These are phyloP conservation scores for Sugiyamaella xylanicola DNA, from an alignment of 1,139 yeast genomes.

Conservation along the genomic window DNA sequence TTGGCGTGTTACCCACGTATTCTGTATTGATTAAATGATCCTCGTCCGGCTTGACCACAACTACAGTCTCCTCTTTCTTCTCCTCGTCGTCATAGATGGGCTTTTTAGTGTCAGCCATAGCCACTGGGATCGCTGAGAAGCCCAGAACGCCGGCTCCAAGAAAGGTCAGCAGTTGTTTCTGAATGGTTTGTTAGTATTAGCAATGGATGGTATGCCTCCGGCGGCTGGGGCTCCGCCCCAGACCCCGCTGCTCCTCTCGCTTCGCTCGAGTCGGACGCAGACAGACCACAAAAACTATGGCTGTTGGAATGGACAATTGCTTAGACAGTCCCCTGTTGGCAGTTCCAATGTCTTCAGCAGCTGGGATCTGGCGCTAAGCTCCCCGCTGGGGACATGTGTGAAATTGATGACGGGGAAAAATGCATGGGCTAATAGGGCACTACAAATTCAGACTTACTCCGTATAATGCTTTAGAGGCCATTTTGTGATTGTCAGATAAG, in stretches of 20 bases:
- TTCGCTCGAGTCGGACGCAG: too few species aligned
- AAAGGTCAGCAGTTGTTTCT: conserved; percentile 11
- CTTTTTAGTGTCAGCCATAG: conserved; percentile 29
- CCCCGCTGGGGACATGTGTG: too few species aligned
- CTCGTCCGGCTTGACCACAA: conserved; percentile 32
- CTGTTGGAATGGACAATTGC: too few species aligned
- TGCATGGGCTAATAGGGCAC: too few species aligned
- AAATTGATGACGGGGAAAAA: too few species aligned
- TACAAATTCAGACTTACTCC: neutral
- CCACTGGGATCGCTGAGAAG: conserved; percentile 31
- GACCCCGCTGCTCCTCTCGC: too few species aligned
- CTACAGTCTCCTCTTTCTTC: conserved; percentile 2
- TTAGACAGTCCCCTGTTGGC: too few species aligned
- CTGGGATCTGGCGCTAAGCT: too few species aligned
- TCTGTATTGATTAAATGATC: conserved; percentile 39
- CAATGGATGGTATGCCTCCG: too few species aligned
- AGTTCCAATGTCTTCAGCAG: too few species aligned
- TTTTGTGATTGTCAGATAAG: neutral
- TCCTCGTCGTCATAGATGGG: conserved; percentile 49
- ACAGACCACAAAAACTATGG: too few species aligned
- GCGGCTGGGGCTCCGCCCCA: too few species aligned
- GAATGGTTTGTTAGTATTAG: neutral
- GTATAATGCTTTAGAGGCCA: conserved; percentile 3
- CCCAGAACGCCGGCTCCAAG: conserved; percentile 24
- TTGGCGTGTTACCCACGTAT: conserved; percentile 58